phyloP scores from a whole-genome alignment of 2,329 filamentous ascomycete species.

The Fusarium nurragi region DNA sequence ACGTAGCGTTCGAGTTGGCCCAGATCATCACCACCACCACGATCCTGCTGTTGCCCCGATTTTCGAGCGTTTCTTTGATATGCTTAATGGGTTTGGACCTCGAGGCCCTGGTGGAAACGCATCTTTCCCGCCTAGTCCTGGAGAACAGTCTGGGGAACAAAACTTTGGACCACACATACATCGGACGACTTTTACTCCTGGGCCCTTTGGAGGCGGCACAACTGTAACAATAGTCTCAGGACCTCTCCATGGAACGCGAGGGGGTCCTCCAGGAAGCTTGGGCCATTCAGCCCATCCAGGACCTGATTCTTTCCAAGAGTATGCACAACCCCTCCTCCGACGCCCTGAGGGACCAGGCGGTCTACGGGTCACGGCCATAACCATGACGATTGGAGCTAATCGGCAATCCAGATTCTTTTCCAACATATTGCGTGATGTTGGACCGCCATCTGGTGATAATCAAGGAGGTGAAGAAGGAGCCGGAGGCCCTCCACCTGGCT shows the following conservation, averaged over 20 bases:
- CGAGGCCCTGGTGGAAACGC: constrained; percentile 17
- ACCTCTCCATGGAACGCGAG: constrained; percentile 40
- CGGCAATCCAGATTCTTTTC: constrained; percentile 55
- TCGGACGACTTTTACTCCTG: constrained; percentile 51
- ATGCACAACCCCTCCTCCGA: constrained; percentile 44
- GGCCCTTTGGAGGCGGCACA: constrained; percentile 52
- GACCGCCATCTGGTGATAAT: constrained; percentile 39
- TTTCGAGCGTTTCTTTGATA: constrained; percentile 56
- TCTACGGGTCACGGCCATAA: constrained; percentile 32
- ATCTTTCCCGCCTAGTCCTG: constrained; percentile 25
- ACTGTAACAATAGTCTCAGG: constrained; percentile 60
- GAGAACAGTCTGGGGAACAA: constrained; percentile 18
- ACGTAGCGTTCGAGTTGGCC: constrained; percentile 48
- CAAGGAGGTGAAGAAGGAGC: constrained; percentile 36
- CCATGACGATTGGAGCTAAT: constrained; percentile 48
- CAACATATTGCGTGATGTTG: constrained; percentile 54
- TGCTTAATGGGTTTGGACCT: constrained; percentile 54
- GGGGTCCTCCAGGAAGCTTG: constrained; percentile 15
- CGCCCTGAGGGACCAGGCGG: constrained; percentile 17
- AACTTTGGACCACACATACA: constrained; percentile 47
- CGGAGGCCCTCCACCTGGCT: constrained; percentile 32
- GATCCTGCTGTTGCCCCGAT: constrained; percentile 50
- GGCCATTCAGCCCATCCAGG: constrained; percentile 6
- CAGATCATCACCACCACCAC: constrained; percentile 39
- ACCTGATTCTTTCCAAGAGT: constrained; percentile 61